These are phyloP conservation scores for Chrysanthemum makinoi DNA, from an alignment of 129 eudicot genomes.

Conservation along the genomic window DNA sequence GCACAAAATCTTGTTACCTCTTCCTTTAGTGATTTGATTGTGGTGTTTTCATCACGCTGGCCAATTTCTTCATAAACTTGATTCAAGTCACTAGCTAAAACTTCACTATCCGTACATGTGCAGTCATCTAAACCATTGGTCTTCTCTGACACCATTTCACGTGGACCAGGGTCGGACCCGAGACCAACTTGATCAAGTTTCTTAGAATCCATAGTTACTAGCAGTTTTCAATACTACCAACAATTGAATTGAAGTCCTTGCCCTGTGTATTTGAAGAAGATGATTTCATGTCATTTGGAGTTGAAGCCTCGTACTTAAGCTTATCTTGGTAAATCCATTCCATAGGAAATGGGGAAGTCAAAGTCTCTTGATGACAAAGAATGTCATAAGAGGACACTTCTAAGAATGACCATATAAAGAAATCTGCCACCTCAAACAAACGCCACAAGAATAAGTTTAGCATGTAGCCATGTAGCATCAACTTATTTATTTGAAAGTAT, in stretches of 20 bases:
- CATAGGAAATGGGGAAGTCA: conserved; percentile 84
- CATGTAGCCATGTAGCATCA: not conserved
- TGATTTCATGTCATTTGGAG: conserved; percentile 27
- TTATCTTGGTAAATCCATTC: conserved; percentile 63
- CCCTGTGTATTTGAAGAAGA: conserved; percentile 27
- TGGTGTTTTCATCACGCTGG: conserved; percentile 36
- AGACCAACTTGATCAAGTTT: not conserved
- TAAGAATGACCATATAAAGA: conserved; percentile 92
- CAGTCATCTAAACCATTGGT: conserved; percentile 27
- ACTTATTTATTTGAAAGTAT: not conserved
- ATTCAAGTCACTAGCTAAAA: conserved; percentile 16
- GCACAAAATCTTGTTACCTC: conserved; percentile 46
- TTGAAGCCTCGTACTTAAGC: conserved; percentile 29
- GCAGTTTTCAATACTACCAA: not conserved
- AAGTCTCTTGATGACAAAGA: conserved; percentile 91
- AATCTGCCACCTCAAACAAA: conserved; percentile 45
- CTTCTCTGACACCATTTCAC: conserved; percentile 18
- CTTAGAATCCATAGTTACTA: no score
- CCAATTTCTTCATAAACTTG: conserved; percentile 28
- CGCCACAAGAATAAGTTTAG: not conserved
- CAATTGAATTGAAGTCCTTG: conserved; percentile 25
- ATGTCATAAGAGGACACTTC: conserved; percentile 97
- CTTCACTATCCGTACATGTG: conserved; percentile 29
- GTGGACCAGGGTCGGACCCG: conserved; percentile 26
- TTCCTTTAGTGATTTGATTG: conserved; percentile 47